Evolutionary conservation across 345 rosid genomes (phyloP).

Genomic region (Dimocarpus longan): DNA sequence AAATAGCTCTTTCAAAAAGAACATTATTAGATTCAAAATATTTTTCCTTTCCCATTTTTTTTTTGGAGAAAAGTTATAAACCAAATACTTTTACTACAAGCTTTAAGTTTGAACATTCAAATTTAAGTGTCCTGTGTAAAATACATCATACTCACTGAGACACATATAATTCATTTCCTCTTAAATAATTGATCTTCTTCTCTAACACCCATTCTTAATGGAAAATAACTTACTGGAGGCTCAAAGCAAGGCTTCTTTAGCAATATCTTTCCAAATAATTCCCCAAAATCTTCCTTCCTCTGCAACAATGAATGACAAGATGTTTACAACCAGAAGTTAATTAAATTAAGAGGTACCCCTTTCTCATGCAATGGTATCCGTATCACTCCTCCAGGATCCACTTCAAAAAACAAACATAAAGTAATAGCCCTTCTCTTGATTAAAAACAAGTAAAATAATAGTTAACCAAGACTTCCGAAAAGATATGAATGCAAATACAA

Average conservation of each 20-base stretch:
- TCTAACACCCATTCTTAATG: not conserved
- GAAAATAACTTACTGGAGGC: conserved; percentile 50
- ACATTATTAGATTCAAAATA: not conserved
- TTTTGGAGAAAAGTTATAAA: not conserved
- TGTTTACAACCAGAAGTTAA: not conserved
- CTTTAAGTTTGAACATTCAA: not conserved
- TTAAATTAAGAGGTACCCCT: not conserved
- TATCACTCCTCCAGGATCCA: not conserved
- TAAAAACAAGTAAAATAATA: not conserved
- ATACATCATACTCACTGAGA: not conserved
- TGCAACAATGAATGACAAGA: conserved; percentile 33
- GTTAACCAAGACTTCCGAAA: not conserved
- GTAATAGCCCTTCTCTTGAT: not conserved
- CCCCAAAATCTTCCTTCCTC: conserved; percentile 54
- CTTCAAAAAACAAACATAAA: not conserved
- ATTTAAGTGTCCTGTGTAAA: not conserved
- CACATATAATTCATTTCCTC: not conserved
- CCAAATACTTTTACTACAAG: not conserved
- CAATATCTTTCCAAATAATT: conserved; percentile 50
- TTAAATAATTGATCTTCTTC: not conserved
- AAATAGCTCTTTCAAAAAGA: not conserved
- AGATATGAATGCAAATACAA: not conserved
- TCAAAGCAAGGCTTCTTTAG: conserved; percentile 60
- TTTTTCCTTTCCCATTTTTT: not conserved
- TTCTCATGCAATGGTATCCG: not conserved